Percentiles rank a stretch among this genome's conserved stretches.
Evolutionary conservation across 2,329 filamentous ascomycete genomes (phyloP).

Genomic region (Neophaeococcomyces mojaviensis): DNA sequence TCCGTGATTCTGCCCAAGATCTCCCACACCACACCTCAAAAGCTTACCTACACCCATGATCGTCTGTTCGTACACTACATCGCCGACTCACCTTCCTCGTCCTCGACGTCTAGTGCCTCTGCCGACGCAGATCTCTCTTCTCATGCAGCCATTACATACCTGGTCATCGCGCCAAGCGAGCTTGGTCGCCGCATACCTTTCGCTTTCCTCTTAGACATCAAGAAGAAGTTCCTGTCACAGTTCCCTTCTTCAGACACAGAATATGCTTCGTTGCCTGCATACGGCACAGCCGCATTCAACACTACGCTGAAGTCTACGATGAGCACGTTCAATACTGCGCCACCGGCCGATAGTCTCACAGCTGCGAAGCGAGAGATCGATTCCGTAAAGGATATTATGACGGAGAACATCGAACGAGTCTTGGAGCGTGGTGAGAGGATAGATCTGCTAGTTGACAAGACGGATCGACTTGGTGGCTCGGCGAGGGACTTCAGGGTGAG

Average conservation of each 20-base stretch:
- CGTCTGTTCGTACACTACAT: slow-evolving; percentile 93
- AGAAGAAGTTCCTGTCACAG: slow-evolving; percentile 71
- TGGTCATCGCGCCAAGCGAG: slow-evolving; percentile 75
- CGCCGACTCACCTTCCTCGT: slow-evolving; percentile 67
- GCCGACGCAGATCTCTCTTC: slow-evolving; percentile 19
- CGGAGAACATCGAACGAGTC: slow-evolving; percentile 84
- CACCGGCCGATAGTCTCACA: slow-evolving; percentile 69
- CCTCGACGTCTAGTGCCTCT: slow-evolving; percentile 31
- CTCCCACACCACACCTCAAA: slow-evolving; percentile 68
- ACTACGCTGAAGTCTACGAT: slow-evolving; percentile 67
- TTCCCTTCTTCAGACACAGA: slow-evolving; percentile 62
- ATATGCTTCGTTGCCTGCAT: slow-evolving; percentile 72
- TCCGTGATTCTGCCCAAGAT: slow-evolving; percentile 95
- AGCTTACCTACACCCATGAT: slow-evolving; percentile 90
- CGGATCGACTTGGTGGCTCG: slow-evolving; percentile 78
- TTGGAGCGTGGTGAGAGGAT: slow-evolving; percentile 88
- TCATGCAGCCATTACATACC: slow-evolving; percentile 74
- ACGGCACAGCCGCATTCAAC: slow-evolving; percentile 87
- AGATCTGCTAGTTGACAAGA: slow-evolving; percentile 92
- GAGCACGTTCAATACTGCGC: slow-evolving; percentile 74
- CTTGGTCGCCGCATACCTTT: slow-evolving; percentile 86
- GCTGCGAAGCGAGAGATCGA: slow-evolving; percentile 87
- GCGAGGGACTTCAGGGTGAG: slow-evolving; percentile 85
- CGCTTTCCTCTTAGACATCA: slow-evolving; percentile 83
- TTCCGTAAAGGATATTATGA: slow-evolving; percentile 88